Percentiles rank a stretch among this genome's conserved stretches.
Conservation (phyloP, 805 yeast species). For the Lachancea meyersii region DNA sequence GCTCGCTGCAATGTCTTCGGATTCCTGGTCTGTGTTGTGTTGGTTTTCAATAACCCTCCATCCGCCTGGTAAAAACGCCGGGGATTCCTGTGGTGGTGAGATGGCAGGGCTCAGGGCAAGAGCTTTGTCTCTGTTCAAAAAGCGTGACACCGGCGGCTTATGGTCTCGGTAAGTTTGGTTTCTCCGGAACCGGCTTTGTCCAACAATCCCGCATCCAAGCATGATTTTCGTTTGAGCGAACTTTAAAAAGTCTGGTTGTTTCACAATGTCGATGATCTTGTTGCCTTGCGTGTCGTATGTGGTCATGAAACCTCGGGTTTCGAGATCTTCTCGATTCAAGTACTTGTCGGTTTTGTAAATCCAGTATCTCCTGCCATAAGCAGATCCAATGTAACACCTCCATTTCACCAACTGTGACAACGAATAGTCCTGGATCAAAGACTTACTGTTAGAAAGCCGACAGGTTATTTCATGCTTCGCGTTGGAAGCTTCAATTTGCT, state of each 20-base stretch:
- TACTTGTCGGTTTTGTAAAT: conserved; percentile 44
- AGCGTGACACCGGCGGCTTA: conserved; percentile 32
- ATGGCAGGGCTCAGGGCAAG: conserved; percentile 11
- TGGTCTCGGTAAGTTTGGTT: conserved; percentile 28
- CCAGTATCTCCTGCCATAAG: conserved; percentile 76
- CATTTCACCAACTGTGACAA: conserved; percentile 24
- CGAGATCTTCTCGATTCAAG: conserved; percentile 32
- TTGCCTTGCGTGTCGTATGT: conserved; percentile 63
- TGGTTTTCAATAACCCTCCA: conserved; percentile 31
- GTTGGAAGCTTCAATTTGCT: conserved; percentile 28
- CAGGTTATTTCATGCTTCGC: conserved; percentile 22
- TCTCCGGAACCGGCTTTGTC: conserved; percentile 25
- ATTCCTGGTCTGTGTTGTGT: conserved; percentile 3
- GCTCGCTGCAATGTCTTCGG: background rate
- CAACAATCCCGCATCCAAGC: conserved; percentile 34
- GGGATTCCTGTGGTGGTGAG: conserved; percentile 19
- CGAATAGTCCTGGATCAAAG: conserved; percentile 20
- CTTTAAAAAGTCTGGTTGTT: conserved; percentile 36
- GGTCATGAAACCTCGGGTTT: conserved; percentile 35
- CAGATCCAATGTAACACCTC: conserved; percentile 34
- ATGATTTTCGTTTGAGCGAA: conserved; percentile 37
- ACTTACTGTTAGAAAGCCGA: conserved; percentile 15
- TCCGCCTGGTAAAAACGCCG: conserved; percentile 32
- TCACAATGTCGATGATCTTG: conserved; percentile 40
- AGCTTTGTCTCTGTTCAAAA: conserved; percentile 30